Evolutionary conservation across 1,139 yeast species (phyloP), one percentile per base, ranked within the genome.

Genomic region (Hansenula sp.): DNA sequence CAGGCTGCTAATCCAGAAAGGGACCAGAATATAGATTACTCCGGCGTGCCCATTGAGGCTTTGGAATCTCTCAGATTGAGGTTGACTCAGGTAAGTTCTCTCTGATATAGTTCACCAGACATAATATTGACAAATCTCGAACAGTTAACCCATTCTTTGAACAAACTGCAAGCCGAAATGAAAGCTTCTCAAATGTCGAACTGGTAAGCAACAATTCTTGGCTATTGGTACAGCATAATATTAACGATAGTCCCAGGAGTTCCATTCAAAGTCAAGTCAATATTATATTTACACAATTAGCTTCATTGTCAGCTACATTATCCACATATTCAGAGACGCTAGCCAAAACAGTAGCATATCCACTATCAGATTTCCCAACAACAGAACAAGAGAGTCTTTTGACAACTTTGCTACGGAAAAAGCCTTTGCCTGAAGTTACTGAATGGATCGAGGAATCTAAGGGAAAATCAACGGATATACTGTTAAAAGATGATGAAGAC

Each of bases 401-500:
- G 44, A 85, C 95, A 1, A 89, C 97, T 0, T 69, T 93, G 50
- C 66, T 93, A 48, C 74, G 98, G 46, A 93, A 90, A 62, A 91
- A 91, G 61, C 83, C 86, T 41, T 69, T 87, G 13, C 98, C 98
- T 0, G 97, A 90, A 54, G 96, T 91, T 1, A 89, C 83, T 45
- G 87, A 81, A 39, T 90, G 97, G 98, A 77, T 89, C 15, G 73
- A 74, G 16, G 70, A 71, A 17, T 90, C 93, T 2, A 65, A 69
- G 21, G 71, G 68, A 19, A 61, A 66, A 19, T 71, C 73, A 36
- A 59, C 40, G 52, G 64, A 62, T 24, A 50, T 60, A 5, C 48
- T 57, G 37, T 42, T 68, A 7, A 53, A 63, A 27, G 66, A 65
- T 19, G 82, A 78, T 47, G 84, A 80, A 48, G 77, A 76, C 38